Evolutionary conservation across 169 alveolate genomes (phyloP).

Genomic region (Neospora caninum): DNA sequence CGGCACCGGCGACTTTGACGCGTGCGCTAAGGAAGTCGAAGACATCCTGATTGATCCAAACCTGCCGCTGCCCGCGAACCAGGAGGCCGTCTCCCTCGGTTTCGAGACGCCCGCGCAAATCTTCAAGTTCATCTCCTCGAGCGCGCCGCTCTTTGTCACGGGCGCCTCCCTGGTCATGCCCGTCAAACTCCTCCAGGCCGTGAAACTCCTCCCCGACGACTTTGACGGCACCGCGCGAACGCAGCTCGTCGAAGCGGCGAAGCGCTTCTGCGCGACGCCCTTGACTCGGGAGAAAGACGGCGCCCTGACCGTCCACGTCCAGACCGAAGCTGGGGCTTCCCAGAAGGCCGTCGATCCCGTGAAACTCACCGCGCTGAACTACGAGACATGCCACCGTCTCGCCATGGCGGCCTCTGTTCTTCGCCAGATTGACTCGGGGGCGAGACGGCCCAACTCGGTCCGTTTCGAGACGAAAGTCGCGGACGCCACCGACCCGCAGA

Average conservation of each 20-base stretch:
- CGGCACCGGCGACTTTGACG: slow-evolving; percentile 53
- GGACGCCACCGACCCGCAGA: background rate
- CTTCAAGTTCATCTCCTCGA: slow-evolving; percentile 32
- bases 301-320: background rate
- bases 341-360: background rate
- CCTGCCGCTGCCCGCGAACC: slow-evolving; percentile 61
- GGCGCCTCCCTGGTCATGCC: slow-evolving; percentile 45
- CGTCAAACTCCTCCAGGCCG: background rate
- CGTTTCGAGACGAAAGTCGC: background rate
- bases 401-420: slow-evolving; percentile 19
- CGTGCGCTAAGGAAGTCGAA: slow-evolving; percentile 32
- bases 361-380: background rate
- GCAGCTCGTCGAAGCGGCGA: slow-evolving; percentile 31
- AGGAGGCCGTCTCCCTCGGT: slow-evolving; percentile 43
- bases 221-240: slow-evolving; percentile 29
- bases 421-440: background rate
- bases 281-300: background rate
- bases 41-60: slow-evolving; percentile 18
- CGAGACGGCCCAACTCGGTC: background rate
- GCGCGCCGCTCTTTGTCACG: slow-evolving; percentile 36
- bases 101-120: slow-evolving; percentile 55
- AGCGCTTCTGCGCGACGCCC: background rate
- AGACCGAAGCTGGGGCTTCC: too few relatives aligned
- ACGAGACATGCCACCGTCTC: slow-evolving; percentile 20
- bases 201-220: background rate